Conservation (phyloP, 1,284 basidiomycete species). For the Sporisorium sorghi region DNA sequence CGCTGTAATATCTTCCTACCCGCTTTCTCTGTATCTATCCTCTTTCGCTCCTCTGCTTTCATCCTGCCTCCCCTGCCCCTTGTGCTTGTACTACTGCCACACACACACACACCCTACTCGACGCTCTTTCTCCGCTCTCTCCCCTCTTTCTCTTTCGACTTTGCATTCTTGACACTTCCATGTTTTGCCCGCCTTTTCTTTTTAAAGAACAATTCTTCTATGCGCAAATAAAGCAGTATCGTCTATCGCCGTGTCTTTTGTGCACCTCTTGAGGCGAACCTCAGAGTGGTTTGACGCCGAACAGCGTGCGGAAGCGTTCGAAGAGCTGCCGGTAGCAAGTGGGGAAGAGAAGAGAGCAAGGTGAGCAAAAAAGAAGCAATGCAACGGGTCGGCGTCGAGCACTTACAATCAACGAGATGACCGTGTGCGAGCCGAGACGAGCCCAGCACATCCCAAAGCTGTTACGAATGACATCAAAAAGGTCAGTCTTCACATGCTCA, state of each 20-base stretch:
- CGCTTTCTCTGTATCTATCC: neutral
- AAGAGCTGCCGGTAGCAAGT: conserved; percentile 37
- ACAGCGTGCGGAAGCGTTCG: conserved; percentile 52
- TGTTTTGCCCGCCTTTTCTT: conserved; percentile 12
- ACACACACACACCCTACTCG: conserved; percentile 1
- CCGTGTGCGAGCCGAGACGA: conserved; percentile 55
- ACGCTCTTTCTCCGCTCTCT: conserved; percentile 3
- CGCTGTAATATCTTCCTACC: neutral
- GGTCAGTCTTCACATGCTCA: neutral
- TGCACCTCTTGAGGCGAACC: neutral
- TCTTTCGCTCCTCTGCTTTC: neutral
- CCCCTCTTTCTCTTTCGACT: conserved; percentile 6
- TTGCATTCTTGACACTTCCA: neutral
- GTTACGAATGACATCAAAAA: neutral
- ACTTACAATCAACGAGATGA: conserved; percentile 56
- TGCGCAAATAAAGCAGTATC: conserved; percentile 3
- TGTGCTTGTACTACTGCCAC: conserved; percentile 11
- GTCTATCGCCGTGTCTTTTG: conserved; percentile 9
- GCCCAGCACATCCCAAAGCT: conserved; percentile 62
- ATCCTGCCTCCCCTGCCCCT: neutral
- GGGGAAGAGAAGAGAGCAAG: neutral
- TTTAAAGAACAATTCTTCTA: conserved; percentile 32
- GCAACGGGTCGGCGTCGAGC: neutral
- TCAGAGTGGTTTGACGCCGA: conserved; percentile 59
- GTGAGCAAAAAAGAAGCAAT: neutral